Conservation (phyloP, 2,329 filamentous ascomycete species). For the Paraphoma sp. region DNA sequence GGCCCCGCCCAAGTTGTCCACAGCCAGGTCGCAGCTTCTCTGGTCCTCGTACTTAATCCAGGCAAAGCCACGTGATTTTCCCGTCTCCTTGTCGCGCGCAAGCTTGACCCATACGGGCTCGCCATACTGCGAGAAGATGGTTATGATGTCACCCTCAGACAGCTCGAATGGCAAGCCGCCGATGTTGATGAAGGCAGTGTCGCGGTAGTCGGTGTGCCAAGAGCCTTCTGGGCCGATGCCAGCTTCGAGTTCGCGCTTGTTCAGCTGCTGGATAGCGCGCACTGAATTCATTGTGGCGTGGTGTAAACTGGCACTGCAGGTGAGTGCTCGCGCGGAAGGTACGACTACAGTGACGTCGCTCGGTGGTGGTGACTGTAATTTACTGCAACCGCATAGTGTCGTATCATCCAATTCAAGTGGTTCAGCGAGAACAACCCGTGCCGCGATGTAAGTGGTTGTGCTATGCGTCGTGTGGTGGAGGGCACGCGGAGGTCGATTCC, state of each 20-base stretch:
- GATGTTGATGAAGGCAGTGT: slow-evolving; percentile 96
- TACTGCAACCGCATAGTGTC: no score
- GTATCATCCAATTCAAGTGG: no score
- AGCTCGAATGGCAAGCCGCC: slow-evolving; percentile 92
- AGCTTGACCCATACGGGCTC: slow-evolving; percentile 94
- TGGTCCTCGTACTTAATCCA: slow-evolving; percentile 99
- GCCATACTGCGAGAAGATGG: slow-evolving; percentile 96
- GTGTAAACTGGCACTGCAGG: not conserved
- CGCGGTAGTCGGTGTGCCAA: slow-evolving; percentile 97
- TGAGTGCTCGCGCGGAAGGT: slow-evolving; percentile 11
- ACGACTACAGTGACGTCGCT: not conserved
- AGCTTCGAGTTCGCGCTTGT: slow-evolving; percentile 91
- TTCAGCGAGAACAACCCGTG: no score
- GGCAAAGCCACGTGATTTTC: slow-evolving; percentile 91
- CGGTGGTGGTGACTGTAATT: no score
- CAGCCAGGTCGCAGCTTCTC: slow-evolving; percentile 90
- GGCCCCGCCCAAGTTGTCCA: slow-evolving; percentile 92
- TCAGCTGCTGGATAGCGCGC: slow-evolving; percentile 88
- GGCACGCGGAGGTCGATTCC: slow-evolving; percentile 3
- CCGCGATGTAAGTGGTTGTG: not conserved
- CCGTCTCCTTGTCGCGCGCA: slow-evolving; percentile 92
- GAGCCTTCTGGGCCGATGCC: slow-evolving; percentile 85
- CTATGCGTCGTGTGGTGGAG: not conserved
- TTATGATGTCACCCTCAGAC: slow-evolving; percentile 92
- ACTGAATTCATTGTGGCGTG: slow-evolving; percentile 84